These are phyloP conservation scores for Cucurbita moschata DNA, from an alignment of 306 rosid species.

Conservation along the genomic window DNA sequence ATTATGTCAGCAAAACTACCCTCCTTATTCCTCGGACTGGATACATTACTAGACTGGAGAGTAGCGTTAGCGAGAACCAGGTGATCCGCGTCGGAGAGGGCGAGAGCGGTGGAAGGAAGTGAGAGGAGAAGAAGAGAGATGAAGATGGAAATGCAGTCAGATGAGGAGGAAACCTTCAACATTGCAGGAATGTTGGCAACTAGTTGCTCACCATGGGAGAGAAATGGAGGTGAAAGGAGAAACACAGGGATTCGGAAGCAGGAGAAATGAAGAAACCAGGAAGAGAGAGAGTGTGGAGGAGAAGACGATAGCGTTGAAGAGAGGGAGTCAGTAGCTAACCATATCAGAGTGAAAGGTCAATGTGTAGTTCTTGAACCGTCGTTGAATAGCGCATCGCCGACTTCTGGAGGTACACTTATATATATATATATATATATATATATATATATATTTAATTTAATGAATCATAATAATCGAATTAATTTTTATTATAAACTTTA, in stretches of 20 bases:
- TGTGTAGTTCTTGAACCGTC: not conserved
- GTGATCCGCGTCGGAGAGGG: slow-evolving; percentile 39
- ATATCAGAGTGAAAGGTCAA: not conserved
- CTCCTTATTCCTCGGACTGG: slow-evolving; percentile 49
- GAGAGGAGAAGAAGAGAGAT: slow-evolving; percentile 17
- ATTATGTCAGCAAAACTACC: slow-evolving; percentile 88
- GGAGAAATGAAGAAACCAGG: not conserved
- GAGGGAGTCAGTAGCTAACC: not conserved
- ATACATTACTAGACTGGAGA: slow-evolving; percentile 34
- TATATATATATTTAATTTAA: too few relatives aligned
- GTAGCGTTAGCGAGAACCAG: slow-evolving; percentile 36
- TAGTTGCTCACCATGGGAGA: slow-evolving; percentile 6
- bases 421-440: too few relatives aligned
- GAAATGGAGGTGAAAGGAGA: not conserved
- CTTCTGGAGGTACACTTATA: not conserved
- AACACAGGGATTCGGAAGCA: not conserved
- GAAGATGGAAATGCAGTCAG: slow-evolving; percentile 2
- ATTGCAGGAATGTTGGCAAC: slow-evolving; percentile 5
- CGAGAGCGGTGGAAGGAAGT: slow-evolving; percentile 26
- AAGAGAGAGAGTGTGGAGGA: not conserved
- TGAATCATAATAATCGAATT: too few relatives aligned
- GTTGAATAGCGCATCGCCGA: not conserved
- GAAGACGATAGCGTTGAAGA: not conserved
- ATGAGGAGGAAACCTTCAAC: not conserved
- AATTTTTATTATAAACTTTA: too few relatives aligned